Evolutionary conservation across 257 asterid species (phyloP), one percentile per base, ranked within the genome.

Genomic region (Solanum bulbocastanum): DNA sequence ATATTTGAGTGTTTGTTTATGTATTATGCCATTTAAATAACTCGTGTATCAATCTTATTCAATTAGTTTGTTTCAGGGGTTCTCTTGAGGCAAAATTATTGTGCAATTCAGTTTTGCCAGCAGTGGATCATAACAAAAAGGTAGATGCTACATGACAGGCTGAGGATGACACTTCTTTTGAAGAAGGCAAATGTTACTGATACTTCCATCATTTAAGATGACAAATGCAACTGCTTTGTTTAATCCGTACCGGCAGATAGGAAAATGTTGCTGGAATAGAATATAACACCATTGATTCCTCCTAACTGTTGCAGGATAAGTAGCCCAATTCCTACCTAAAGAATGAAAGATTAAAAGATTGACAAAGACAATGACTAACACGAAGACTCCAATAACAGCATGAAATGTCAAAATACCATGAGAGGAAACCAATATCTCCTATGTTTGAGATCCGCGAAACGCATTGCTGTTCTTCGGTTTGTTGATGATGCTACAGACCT

Each of bases 391-490:
- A 71, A 10, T 32, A 35, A 46, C 58, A 69, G 83, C 88, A 72
- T 62, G 62, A 85, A 40, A 66, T n/a, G 18, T 46, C 85, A 39
- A 75, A 71, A 32, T 85, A 96, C 99, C 99, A 96, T 94, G 37
- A 96, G 91, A 74, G 99, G 99, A 20, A 94, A 92, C 99, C 99
- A 96, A 89, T 96, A 96, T 96, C 99, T 91, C 93, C 92, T 93
- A 88, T 90, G 89, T 90, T 93, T 94, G 88, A 96, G 93, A 83
- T 96, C 99, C 6, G 95, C 96, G 44, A 96, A 95, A 76, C 92
- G 94, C 52, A 96, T 92, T 60, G 98, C 87, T 27, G 96, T 86
- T 93, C 98, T 93, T 91, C 98, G 92, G 91, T 87, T 94, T n/a
- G 98, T 88, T 90, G 99, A 90, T 89, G 96, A 90, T 87, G 96